Base-by-base conservation (phyloP, 2,329 filamentous ascomycete species). In the Meredithiella fracta region DNA sequence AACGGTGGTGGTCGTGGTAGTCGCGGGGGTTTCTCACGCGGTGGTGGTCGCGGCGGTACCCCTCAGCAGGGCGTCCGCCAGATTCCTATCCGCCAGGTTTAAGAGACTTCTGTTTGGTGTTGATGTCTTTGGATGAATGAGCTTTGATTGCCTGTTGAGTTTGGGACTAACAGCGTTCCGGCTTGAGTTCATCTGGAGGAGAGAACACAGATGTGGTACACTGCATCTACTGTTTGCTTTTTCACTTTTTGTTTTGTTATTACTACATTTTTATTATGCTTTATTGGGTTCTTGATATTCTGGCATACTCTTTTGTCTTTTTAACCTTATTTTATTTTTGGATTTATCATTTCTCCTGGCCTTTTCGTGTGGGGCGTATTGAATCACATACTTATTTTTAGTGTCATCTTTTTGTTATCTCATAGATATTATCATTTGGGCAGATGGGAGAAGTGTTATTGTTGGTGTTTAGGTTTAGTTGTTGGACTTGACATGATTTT, bases 1-100 rank as follows among this genome's bases (percentile, higher is more conserved):
- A 71, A 74, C 51, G 68, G 69, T 61, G 71, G 78, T 56, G 75
- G 76, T 29, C 71, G 77, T 59, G 74, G 75, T 56, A 74, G 73
- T 38, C 68, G 69, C 59, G 72, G 75, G 55, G 72, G 75, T 40
- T 70, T 72, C 55, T 69, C 69, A 31, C 64, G 66, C 38, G 68
- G 72, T 17, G 67, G 70, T 23, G 67, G 69, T 17, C 66, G 70
- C 37, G 69, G 70, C 49, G 66, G 61, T 44, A 25, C 50, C 11
- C 49, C 26, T 42, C 63, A 64, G 57, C 66, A 69, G 51, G 66
- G 66, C 53, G 61, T 64, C 54, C 70, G 70, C 59, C 69, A 68
- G 50, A 66, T 59, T 60, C 44, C 22, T 5, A 38, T 37, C 29
- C 56, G 51, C 44, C 51, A 58, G 15, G 56, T 11, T 5, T 34